Percentiles rank a stretch among this genome's conserved stretches.
phyloP scores from a whole-genome alignment of 305 asterid species.

The Fraxinus paxiana region DNA sequence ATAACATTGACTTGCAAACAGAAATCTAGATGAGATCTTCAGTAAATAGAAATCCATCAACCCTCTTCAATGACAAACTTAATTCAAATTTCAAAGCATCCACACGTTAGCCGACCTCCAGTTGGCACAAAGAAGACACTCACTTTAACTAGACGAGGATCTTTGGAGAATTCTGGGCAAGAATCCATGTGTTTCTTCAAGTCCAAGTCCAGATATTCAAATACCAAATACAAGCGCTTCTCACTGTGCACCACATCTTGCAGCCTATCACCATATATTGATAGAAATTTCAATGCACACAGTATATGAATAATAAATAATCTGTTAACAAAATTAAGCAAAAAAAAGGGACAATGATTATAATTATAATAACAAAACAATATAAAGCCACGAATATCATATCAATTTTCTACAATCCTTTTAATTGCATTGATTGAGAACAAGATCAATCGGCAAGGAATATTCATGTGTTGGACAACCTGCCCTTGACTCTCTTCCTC shows the following conservation, averaged over 20 bases:
- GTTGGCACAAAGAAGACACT: constrained; percentile 35
- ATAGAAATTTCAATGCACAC: not conserved
- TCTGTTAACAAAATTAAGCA: not conserved
- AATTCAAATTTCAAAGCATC: constrained; percentile 5
- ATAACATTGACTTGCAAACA: constrained; percentile 12
- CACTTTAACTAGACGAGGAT: constrained; percentile 77
- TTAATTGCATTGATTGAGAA: not conserved
- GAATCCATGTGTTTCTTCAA: constrained; percentile 99
- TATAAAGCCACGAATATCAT: not conserved
- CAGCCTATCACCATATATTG: constrained; percentile 51
- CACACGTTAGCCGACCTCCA: constrained; percentile 9
- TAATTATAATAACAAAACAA: not conserved
- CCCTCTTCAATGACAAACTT: not conserved
- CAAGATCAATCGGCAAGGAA: constrained; percentile 9
- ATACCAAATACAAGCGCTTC: constrained; percentile 85
- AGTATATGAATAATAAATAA: not conserved
- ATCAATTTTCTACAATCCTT: not conserved
- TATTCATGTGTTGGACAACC: constrained; percentile 1
- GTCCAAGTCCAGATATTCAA: constrained; percentile 96
- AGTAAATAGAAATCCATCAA: not conserved
- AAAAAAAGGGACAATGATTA: not conserved
- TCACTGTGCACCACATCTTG: constrained; percentile 99
- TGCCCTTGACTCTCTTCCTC: constrained; percentile 8
- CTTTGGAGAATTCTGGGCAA: constrained; percentile 81
- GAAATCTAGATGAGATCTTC: constrained; percentile 5